Evolutionary conservation across 305 asterid genomes (phyloP).

Genomic region (Fraxinus latifolia): DNA sequence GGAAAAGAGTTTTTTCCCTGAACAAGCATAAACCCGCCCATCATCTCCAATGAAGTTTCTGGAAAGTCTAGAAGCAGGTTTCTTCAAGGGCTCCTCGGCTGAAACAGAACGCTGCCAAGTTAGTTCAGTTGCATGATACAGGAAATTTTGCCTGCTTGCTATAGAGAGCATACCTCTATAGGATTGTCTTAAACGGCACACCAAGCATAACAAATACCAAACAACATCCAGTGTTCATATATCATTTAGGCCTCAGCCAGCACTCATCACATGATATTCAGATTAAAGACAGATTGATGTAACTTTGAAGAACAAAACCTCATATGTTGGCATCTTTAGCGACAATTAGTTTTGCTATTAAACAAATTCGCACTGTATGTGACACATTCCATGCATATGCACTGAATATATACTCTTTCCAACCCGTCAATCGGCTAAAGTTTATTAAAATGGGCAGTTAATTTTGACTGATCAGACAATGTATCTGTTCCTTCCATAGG

Average conservation of each 20-base stretch:
- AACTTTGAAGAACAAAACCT: not conserved
- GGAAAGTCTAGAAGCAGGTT: constrained; percentile 33
- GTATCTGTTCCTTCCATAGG: not conserved
- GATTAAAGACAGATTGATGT: not conserved
- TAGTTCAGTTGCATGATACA: not conserved
- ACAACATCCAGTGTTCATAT: not conserved
- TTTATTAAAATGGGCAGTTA: not conserved
- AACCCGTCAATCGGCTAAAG: not conserved
- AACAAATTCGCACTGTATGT: not conserved
- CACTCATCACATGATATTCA: not conserved
- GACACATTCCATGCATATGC: not conserved
- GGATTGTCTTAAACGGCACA: not conserved
- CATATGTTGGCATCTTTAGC: not conserved
- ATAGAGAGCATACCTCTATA: not conserved
- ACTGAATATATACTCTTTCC: not conserved
- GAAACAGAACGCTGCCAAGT: constrained; percentile 18
- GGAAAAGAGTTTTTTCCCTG: constrained; percentile 51
- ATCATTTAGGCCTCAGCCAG: not conserved
- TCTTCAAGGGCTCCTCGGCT: constrained; percentile 40
- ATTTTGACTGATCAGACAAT: not conserved
- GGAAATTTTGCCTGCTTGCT: not conserved
- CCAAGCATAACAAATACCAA: not conserved
- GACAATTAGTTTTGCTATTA: not conserved
- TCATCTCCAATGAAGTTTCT: constrained; percentile 74
- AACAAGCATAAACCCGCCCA: constrained; percentile 62